Base-by-base conservation (phyloP, 495 filamentous ascomycete genomes). In the Cercophora newfieldiana region DNA sequence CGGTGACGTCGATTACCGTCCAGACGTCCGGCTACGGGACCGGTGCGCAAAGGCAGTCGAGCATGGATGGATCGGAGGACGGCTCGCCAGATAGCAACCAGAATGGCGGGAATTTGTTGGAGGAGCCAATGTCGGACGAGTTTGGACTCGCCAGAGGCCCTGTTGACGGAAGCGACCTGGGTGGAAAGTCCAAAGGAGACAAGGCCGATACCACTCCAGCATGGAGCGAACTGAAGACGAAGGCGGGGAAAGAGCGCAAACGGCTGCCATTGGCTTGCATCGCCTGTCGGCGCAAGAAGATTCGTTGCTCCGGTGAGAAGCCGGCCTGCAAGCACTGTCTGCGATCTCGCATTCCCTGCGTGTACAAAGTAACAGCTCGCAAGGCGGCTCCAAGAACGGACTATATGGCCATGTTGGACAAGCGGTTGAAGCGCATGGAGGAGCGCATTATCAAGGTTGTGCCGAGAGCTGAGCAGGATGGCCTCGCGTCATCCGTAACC, bases 331-430 rank as follows among this genome's bases (percentile, higher is more conserved):
- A 96, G 74, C 95, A 99, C 80, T 99, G 95, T 76, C 85, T 96
- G 64, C 85, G 93, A 59, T 97, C 93, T 61, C 87, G 95, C 48
- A 96, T 96, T 70, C 94, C 95, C 5, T 99, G 95, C 75, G 93
- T 98, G n/a, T 99, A 99, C 83, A 98, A 98, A 72, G 91, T 96
- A 53, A 97, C 94, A 0, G 93, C 93, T 10, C 83, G 95, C 66
- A 98, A 97, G 75, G 94, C 93, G 2, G 93, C 94, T n/a, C 94
- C 95, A 44, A 85, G 95, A 63, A 97, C 94, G 18, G 95, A 98
- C 76, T 99, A 98, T 77, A 99, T 98, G 95, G 94, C 94, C 18
- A 99, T 97, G 94, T 78, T 98, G 68, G 95, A 99, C 76, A 96
- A 96, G 76, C 82, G 94, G 62, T 75, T 95, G 64, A 94, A 92